Percentiles rank a stretch among this genome's conserved stretches.
phyloP scores from a whole-genome alignment of 2,329 filamentous ascomycete species.

The Verticillium alfalfae region DNA sequence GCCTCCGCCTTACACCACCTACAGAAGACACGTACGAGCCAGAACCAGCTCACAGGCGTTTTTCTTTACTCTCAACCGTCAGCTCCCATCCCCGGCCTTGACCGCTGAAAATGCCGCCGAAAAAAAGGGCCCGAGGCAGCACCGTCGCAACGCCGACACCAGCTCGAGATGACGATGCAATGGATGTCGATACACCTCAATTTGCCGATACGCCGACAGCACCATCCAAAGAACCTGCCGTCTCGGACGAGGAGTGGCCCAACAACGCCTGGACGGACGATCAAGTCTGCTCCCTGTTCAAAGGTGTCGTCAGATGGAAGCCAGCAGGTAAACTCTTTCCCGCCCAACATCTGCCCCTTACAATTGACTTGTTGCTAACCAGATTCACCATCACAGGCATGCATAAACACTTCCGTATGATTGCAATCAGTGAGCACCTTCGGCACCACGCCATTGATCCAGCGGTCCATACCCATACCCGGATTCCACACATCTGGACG shows the following conservation, averaged over 20 bases:
- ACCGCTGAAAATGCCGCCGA: constrained; percentile 53
- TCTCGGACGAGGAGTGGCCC: constrained; percentile 25
- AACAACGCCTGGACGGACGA: constrained; percentile 90
- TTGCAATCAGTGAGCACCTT: constrained; percentile 75
- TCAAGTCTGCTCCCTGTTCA: constrained; percentile 88
- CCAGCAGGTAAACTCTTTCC: constrained; percentile 64
- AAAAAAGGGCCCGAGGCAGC: constrained; percentile 58
- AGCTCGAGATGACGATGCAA: constrained; percentile 51
- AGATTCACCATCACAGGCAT: constrained; percentile 52
- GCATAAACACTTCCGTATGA: constrained; percentile 91
- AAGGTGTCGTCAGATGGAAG: constrained; percentile 90
- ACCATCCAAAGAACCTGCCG: constrained; percentile 31
- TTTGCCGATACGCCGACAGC: constrained; percentile 43
- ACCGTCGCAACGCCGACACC: constrained; percentile 53
- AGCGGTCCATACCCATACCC: constrained; percentile 68
- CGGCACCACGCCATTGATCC: constrained; percentile 76
- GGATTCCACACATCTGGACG: constrained; percentile 85
- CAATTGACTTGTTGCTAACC: constrained; percentile 12
- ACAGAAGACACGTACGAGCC: background rate
- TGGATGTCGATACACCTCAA: constrained; percentile 53
- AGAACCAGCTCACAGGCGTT: background rate
- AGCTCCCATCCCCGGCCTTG: too few relatives aligned
- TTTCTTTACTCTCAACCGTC: background rate
- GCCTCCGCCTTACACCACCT: background rate
- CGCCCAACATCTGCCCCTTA: background rate